Percentiles rank a stretch among this genome's conserved stretches.
Conservation (phyloP, 2,329 filamentous ascomycete species). For the Calonectria honghensis region DNA sequence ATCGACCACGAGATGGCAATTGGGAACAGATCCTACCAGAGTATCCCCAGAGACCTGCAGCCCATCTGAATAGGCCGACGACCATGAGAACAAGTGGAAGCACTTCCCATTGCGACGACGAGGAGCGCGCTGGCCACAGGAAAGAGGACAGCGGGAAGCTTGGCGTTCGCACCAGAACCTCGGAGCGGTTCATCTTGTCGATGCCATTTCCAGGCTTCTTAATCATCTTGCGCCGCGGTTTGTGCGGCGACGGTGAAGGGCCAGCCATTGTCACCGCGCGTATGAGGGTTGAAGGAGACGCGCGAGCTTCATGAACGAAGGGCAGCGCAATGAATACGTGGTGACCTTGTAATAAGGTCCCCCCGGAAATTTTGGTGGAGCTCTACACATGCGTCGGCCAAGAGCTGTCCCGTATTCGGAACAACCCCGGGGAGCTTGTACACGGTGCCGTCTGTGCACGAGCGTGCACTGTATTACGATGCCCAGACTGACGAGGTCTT, state of each 20-base stretch:
- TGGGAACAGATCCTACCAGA: conserved; percentile 77
- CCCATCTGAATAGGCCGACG: conserved; percentile 95
- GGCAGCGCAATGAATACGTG: conserved; percentile 38
- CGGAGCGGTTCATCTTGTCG: conserved; percentile 61
- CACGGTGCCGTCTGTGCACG: conserved; percentile 26
- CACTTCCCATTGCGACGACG: conserved; percentile 92
- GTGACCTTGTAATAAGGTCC: conserved; percentile 31
- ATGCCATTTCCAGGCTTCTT: conserved; percentile 69
- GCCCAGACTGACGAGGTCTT: conserved; percentile 49
- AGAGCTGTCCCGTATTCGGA: conserved; percentile 51
- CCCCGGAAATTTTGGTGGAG: conserved; percentile 48
- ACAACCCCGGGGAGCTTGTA: conserved; percentile 45
- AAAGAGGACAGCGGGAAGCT: conserved; percentile 95
- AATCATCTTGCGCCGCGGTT: conserved; percentile 73
- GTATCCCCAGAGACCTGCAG: conserved; percentile 93
- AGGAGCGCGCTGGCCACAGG: conserved; percentile 91
- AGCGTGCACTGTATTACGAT: conserved; percentile 51
- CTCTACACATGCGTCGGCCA: conserved; percentile 31
- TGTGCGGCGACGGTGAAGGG: conserved; percentile 74
- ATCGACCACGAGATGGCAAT: conserved; percentile 17
- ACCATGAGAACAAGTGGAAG: conserved; percentile 91
- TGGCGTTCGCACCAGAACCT: conserved; percentile 74
- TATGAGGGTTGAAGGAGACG: conserved; percentile 35
- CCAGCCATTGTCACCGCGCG: conserved; percentile 68
- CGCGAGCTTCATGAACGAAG: conserved; percentile 48